Percentiles rank a stretch among this genome's conserved stretches.
phyloP scores from a whole-genome alignment of 169 alveolate genomes.

The Cryptosporidium baileyi region DNA sequence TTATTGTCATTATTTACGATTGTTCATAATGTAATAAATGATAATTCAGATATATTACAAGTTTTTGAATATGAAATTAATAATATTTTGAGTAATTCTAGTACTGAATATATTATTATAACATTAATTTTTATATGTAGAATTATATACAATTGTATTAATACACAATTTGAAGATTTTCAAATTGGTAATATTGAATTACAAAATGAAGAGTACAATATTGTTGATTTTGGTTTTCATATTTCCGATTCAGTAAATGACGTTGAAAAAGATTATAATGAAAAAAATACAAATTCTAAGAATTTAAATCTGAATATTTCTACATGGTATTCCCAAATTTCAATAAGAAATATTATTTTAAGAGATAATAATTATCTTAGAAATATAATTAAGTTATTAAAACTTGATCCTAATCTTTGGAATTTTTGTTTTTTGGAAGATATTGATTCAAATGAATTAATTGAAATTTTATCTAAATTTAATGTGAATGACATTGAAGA shows the following conservation, averaged over 20 bases:
- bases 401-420: constrained; percentile 51
- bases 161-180: background rate
- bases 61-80: constrained; percentile 1
- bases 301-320: background rate
- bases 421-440: constrained; percentile 23
- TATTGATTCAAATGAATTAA: background rate
- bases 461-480: background rate
- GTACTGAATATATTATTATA: background rate
- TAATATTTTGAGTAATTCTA: background rate
- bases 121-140: constrained; percentile 44
- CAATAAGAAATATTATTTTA: background rate
- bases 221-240: constrained; percentile 46
- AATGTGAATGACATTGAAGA: background rate
- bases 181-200: background rate
- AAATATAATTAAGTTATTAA: background rate
- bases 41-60: background rate
- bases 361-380: background rate
- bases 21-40: background rate
- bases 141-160: constrained; percentile 15
- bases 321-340: constrained; percentile 37
- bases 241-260: constrained; percentile 1
- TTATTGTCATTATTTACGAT: constrained; percentile 9
- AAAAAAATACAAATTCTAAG: background rate
- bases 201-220: background rate
- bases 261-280: background rate